A percentile compares a stretch with the other conserved stretches of the same genome.
phyloP scores from a whole-genome alignment of 2,329 filamentous ascomycete genomes.

The Stagonosporopsis tanaceti region DNA sequence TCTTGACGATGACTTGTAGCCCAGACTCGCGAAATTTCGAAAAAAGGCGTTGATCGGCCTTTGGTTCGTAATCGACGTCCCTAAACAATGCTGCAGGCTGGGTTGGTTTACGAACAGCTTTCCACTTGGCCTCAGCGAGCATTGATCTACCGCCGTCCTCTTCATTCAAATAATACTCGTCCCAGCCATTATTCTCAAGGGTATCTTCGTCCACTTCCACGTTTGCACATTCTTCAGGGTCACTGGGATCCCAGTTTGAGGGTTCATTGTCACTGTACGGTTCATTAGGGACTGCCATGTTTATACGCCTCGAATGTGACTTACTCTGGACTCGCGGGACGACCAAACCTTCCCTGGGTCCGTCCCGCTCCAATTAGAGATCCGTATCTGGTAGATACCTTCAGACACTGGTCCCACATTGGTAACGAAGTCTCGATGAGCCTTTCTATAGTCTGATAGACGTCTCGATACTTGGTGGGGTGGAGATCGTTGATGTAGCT shows the following conservation, averaged over 20 bases:
- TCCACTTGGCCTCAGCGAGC: background rate
- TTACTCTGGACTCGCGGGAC: background rate
- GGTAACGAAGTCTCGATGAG: background rate
- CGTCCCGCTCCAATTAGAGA: background rate
- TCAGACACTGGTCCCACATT: conserved; percentile 3
- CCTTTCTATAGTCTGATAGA: conserved; percentile 30
- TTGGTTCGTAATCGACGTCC: background rate
- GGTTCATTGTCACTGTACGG: background rate
- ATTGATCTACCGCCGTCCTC: background rate
- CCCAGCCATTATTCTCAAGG: background rate
- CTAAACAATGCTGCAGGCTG: background rate
- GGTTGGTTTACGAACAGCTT: background rate
- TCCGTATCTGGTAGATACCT: background rate
- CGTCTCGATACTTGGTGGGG: conserved; percentile 41
- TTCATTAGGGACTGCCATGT: background rate
- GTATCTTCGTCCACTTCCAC: background rate
- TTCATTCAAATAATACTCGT: background rate
- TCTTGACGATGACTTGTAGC: conserved; percentile 69
- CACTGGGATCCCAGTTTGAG: background rate
- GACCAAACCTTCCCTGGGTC: background rate
- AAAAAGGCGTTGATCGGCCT: background rate
- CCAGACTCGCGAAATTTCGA: background rate
- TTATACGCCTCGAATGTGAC: too few relatives aligned
- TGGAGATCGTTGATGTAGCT: conserved; percentile 64
- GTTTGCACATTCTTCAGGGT: background rate